phyloP scores from a whole-genome alignment of 106 monocot genomes.

The Gastrodia elata region DNA sequence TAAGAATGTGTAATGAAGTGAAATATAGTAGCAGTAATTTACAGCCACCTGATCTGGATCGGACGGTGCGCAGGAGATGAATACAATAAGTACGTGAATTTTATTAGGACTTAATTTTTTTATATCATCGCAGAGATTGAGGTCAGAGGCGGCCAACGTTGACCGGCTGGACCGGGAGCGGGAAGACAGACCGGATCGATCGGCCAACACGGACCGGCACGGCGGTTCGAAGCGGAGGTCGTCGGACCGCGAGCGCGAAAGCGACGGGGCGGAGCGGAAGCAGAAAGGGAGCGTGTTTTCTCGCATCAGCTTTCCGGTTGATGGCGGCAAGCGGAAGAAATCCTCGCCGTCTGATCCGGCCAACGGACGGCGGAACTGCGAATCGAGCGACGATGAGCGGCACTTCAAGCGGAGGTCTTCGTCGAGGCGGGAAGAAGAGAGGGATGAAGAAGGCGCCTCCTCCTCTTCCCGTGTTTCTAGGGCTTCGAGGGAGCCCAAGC shows the following conservation, averaged over 20 bases:
- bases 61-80: neutral
- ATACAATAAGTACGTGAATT: no score
- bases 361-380: slow-evolving; percentile 22
- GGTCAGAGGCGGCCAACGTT: slow-evolving; percentile 9
- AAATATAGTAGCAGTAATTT: no score
- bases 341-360: slow-evolving; percentile 12
- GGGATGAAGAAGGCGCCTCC: neutral
- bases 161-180: slow-evolving; percentile 19
- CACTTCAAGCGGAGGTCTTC: slow-evolving; percentile 62
- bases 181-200: neutral
- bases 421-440: neutral
- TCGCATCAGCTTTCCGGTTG: slow-evolving; percentile 56
- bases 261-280: slow-evolving; percentile 21
- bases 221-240: slow-evolving; percentile 18
- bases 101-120: neutral
- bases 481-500: slow-evolving; percentile 1
- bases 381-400: slow-evolving; percentile 40
- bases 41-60: neutral
- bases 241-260: slow-evolving; percentile 7
- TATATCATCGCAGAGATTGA: slow-evolving; percentile 22
- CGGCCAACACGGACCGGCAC: slow-evolving; percentile 6
- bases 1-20: no score
- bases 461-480: neutral
- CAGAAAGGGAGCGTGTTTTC: slow-evolving; percentile 68
- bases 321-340: slow-evolving; percentile 20